Evolutionary conservation across 345 rosid species (phyloP), one percentile per base, ranked within the genome.

Genomic region (Hypericum perforatum): DNA sequence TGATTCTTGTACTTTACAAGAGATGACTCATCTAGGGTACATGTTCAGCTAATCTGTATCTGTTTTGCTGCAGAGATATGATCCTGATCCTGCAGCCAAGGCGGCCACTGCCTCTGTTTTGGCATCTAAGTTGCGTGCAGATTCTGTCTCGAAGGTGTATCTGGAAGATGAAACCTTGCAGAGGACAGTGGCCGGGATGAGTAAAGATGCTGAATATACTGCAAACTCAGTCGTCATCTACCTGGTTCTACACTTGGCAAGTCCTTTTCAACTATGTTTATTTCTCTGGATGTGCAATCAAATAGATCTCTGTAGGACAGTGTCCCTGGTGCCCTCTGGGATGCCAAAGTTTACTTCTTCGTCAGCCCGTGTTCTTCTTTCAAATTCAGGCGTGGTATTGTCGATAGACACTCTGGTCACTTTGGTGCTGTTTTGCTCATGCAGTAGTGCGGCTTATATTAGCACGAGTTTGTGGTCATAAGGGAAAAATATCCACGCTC

Each of bases 31-130:
- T n/a, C n/a, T n/a, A n/a, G n/a, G n/a, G n/a, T n/a, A n/a, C n/a
- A n/a, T n/a, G n/a, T n/a, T n/a, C n/a, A n/a, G n/a, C n/a, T n/a
- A n/a, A n/a, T n/a, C n/a, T n/a, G n/a, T n/a, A n/a, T n/a, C n/a
- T n/a, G n/a, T n/a, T 63, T 52, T 45, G 52, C 53, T 73, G 74
- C 83, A 91, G 98, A 82, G 85, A 68, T 91, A 91, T 59, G 96
- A 87, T 69, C 81, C 95, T 9, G 98, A 91, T 64, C n/a, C n/a
- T n/a, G n/a, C n/a, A n/a, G n/a, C n/a, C n/a, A n/a, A n/a, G n/a
- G n/a, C n/a, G n/a, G n/a, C 98, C 7, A 96, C 98, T 57, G 98
- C 98, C 51, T 74, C 82, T 64, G 89, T 91, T 57, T 80, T 91
- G 65, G 98, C 98, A 65, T 91, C 98, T 3, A 91, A 87, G 66